Conservation (phyloP, 2,329 filamentous ascomycete genomes). For the Sporothrix luriei region DNA sequence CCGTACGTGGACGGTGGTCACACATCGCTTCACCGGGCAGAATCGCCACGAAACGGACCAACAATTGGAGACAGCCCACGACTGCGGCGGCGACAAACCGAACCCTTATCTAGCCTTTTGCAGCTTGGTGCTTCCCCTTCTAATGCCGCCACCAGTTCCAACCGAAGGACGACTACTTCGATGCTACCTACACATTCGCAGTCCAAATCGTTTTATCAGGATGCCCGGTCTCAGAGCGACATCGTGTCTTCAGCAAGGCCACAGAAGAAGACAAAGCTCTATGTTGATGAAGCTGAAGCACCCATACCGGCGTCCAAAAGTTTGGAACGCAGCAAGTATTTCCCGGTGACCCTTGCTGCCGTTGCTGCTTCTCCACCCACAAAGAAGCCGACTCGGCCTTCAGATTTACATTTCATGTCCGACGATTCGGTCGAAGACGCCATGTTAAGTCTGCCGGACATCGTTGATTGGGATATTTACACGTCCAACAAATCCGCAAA, state of each 20-base stretch:
- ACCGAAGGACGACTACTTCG: conserved; percentile 27
- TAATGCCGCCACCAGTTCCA: neutral
- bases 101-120: conserved; percentile 54
- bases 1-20: conserved; percentile 54
- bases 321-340: conserved; percentile 58
- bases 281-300: conserved; percentile 46
- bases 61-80: conserved; percentile 46
- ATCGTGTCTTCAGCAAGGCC: conserved; percentile 44
- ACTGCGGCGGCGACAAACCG: conserved; percentile 54
- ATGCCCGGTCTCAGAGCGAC: neutral
- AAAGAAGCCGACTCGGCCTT: conserved; percentile 36
- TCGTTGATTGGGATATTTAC: conserved; percentile 50
- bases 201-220: conserved; percentile 15
- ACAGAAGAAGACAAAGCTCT: conserved; percentile 61
- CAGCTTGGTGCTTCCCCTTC: conserved; percentile 23
- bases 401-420: conserved; percentile 54
- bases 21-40: conserved; percentile 35
- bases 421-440: conserved; percentile 62
- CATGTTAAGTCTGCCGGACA: conserved; percentile 54
- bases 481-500: conserved; percentile 42
- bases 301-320: conserved; percentile 34
- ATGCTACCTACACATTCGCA: conserved; percentile 26
- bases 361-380: neutral
- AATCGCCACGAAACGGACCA: neutral
- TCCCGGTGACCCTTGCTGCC: conserved; percentile 42